Conservation (phyloP, 495 filamentous ascomycete species). For the Podospora fimiseda region DNA sequence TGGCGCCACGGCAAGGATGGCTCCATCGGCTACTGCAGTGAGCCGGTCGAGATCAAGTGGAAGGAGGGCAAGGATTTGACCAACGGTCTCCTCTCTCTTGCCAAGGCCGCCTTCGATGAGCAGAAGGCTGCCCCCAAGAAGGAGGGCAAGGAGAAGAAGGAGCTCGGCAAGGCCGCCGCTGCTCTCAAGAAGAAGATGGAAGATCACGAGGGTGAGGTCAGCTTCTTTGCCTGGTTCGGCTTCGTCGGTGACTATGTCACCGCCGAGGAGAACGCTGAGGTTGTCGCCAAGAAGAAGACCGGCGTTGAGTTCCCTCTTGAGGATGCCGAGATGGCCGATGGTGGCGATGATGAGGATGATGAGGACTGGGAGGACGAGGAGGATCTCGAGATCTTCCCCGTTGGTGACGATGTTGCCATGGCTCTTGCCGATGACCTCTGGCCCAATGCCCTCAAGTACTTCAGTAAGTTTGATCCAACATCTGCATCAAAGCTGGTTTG, state of each 20-base stretch:
- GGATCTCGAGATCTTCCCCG: conserved; percentile 69
- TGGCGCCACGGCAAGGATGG: conserved; percentile 60
- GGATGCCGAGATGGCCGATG: conserved; percentile 35
- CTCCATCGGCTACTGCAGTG: conserved; percentile 68
- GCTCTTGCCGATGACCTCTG: conserved; percentile 79
- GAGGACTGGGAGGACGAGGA: conserved; percentile 47
- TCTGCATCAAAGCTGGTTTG: not conserved
- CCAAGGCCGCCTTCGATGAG: conserved; percentile 59
- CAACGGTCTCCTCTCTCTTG: conserved; percentile 66
- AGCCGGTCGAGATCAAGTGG: conserved; percentile 84
- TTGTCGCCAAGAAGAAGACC: conserved; percentile 47
- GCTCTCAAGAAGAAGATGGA: conserved; percentile 50
- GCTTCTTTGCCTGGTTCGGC: conserved; percentile 87
- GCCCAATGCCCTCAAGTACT: conserved; percentile 82
- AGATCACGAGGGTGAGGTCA: conserved; percentile 48
- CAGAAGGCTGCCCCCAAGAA: conserved; percentile 45
- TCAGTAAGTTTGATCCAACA: conserved; percentile 55
- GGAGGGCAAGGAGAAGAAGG: conserved; percentile 39
- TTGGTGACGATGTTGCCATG: conserved; percentile 73
- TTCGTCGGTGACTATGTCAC: conserved; percentile 60
- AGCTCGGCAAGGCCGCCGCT: conserved; percentile 43
- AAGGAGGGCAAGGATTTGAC: conserved; percentile 80
- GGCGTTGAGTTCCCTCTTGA: conserved; percentile 52
- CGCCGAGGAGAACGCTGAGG: conserved; percentile 56
- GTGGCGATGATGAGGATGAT: conserved; percentile 47